Evolutionary conservation across 2,329 filamentous ascomycete species (phyloP), one percentile per base, ranked within the genome.

Genomic region (Diatrype stigma): DNA sequence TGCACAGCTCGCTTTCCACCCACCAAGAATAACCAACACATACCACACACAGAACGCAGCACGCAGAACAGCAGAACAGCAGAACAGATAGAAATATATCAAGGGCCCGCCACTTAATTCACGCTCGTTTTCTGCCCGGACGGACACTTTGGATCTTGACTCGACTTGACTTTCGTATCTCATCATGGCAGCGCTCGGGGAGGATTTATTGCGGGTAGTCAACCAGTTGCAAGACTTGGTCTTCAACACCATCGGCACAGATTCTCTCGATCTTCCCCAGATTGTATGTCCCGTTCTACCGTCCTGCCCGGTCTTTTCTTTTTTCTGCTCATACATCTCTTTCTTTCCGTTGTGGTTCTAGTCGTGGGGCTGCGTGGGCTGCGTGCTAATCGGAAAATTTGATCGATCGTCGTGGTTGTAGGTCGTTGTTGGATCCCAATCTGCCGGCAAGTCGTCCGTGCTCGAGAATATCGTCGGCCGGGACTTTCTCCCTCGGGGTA

Each of bases 201-300:
- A 99, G 73, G 92, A 99, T 74, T 79, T 99, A 73, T 84, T 99
- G 70, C 85, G 84, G 63, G 95, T 91, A 59, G 94, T 99, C 76
- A 99, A 99, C 80, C 96, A 96, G 79, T 81, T 99, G 66, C 94
- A 99, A 74, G 94, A 97, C 73, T 76, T 99, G 67, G 94, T 99
- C 67, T 99, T 99, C 79, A 99, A 99, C 76, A 99, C 94, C 61
- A 99, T 99, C 72, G 94, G 94, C 73, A 97, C 92, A 77, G 94
- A 99, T 73, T 97, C 93, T 48, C 82, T 99, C 55, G 94, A 99
- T 73, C 78, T 99, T 51, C 94, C 94, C 52, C 94, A 99, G 76
- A 99, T 99, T 80, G 94, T 96, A 85, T 67, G 85, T 76, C 52
- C 55, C 51, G 48, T 51, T 48, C 55, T 51, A 10, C 26, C 26